These are phyloP conservation scores for Mimosa pudica DNA, from an alignment of 306 rosid genomes.

Conservation along the genomic window DNA sequence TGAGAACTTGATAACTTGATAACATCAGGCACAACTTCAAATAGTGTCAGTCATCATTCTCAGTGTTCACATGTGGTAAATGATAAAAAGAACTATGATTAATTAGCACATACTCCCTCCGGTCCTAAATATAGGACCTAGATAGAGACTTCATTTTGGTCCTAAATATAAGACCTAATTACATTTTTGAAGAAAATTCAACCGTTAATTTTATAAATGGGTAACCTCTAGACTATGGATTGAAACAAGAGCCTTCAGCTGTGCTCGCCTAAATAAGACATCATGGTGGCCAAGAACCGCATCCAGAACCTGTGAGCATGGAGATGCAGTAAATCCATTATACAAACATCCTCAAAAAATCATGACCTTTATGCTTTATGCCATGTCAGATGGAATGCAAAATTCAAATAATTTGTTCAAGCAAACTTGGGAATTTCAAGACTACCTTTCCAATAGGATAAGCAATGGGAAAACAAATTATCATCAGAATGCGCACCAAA, in stretches of 20 bases:
- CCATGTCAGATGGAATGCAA: not conserved
- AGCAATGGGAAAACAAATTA: conserved; percentile 77
- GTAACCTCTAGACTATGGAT: conserved; percentile 87
- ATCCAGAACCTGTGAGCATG: conserved; percentile 74
- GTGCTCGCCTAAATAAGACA: conserved; percentile 86
- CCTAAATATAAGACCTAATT: too few species aligned
- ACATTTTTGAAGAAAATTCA: too few species aligned
- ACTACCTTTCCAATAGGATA: conserved; percentile 85
- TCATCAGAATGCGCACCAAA: conserved; percentile 79
- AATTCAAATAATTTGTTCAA: conserved; percentile 12
- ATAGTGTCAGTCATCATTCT: conserved; percentile 11
- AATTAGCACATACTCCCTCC: too few species aligned
- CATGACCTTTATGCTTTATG: conserved; percentile 9
- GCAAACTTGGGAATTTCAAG: conserved; percentile 6
- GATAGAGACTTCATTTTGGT: too few species aligned
- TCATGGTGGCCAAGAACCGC: conserved; percentile 79
- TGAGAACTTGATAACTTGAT: conserved; percentile 28
- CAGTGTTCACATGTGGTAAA: not conserved
- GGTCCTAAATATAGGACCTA: too few species aligned
- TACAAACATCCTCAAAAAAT: conserved; percentile 32
- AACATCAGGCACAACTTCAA: conserved; percentile 18
- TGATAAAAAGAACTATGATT: too few species aligned
- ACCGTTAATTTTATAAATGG: not conserved
- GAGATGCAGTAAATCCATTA: not conserved
- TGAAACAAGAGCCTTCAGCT: conserved; percentile 88